Evolutionary conservation across 768 basidiomycete genomes (phyloP), one percentile per base, ranked within the genome.

Genomic region (Lactarius evosmus): DNA sequence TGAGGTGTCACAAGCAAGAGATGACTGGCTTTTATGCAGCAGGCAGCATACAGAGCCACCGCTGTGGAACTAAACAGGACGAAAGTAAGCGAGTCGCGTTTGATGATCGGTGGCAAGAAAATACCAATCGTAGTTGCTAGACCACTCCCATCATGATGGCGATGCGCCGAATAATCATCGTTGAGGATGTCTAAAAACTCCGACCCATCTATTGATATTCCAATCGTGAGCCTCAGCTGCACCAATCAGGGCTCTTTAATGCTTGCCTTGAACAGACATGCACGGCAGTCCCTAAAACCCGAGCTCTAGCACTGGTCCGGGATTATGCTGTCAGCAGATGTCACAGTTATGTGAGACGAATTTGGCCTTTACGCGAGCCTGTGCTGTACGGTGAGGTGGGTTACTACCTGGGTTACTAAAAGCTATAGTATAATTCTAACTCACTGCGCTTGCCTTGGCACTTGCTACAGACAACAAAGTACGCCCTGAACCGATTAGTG

Each of bases 11-110:
- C 22, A 30, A 14, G 19, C 19, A 14, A 27, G 49, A 27, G 27
- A 59, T 49, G 34, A 36, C 5, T 8, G 34, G 51, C 46, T 22
- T 64, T 64, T 60, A 56, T 50, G 25, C n/a, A 50, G 40, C 29
- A 27, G 55, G 29, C 22, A 34, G 22, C 27, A 17, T 9, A 9
- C 44, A 33, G 5, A 9, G 25, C 27, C 27, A 16, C 0, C 7
- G 25, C 22, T 29, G 56, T 52, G 40, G 34, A 50, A 22, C 27
- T 4, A 27, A 19, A 27, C 4, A 3, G 19, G 34, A 32, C n/a
- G 36, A 56, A 22, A n/a, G 11, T 3, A 58, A 52, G 11, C 5
- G 12, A 27, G 11, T 56, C 17, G 11, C 38, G 52, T 41, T 41
- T 41, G 8, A n/a, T n/a, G 41, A 41, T 41, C 41, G 16, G 36